phyloP scores from a whole-genome alignment of 345 rosid genomes.

The Rhizophora mangle region DNA sequence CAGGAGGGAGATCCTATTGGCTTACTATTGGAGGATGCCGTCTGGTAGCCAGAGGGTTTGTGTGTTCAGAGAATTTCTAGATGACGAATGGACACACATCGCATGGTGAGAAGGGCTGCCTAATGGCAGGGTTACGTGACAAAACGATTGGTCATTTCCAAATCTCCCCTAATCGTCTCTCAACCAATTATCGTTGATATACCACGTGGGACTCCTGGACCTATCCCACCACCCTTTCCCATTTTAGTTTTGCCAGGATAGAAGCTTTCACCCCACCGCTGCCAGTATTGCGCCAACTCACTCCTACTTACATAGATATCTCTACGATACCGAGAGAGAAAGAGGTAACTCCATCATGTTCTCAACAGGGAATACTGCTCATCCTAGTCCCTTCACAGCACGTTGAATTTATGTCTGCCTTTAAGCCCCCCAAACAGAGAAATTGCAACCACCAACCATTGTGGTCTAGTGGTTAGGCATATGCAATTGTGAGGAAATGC shows the following conservation, averaged over 20 bases:
- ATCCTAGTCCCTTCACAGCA: too few species aligned
- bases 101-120: conserved; percentile 45
- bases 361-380: too few species aligned
- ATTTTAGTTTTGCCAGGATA: too few species aligned
- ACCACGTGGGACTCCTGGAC: conserved; percentile 79
- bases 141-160: conserved; percentile 49
- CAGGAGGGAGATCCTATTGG: conserved; percentile 5
- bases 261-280: neutral
- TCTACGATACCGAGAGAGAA: too few species aligned
- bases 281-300: neutral
- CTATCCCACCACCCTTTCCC: conserved; percentile 23
- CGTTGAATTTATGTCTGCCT: too few species aligned
- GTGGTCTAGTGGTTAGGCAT: too few species aligned
- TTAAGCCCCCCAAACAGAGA: too few species aligned
- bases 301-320: neutral
- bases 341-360: too few species aligned
- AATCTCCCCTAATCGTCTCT: conserved; percentile 82
- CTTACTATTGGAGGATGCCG: conserved; percentile 16
- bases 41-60: conserved; percentile 3
- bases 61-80: conserved; percentile 19
- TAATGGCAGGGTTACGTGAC: conserved; percentile 33
- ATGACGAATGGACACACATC: conserved; percentile 37
- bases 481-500: too few species aligned
- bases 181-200: conserved; percentile 74
- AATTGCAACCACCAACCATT: too few species aligned